Conservation (phyloP, 73 alveolate species). For the Uronychia binucleata region DNA sequence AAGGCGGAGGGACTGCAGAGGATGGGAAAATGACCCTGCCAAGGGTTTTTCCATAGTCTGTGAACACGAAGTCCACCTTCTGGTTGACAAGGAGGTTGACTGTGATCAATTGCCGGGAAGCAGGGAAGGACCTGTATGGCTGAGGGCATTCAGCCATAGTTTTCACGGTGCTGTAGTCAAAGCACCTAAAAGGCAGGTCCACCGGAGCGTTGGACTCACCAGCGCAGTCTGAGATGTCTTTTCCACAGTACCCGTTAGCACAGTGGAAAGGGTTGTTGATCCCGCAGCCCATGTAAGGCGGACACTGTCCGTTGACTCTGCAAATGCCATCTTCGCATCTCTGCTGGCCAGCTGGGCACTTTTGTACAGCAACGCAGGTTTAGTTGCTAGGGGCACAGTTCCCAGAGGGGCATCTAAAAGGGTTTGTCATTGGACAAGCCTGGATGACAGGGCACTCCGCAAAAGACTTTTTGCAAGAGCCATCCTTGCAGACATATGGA, state of each 20-base stretch:
- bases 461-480: slow-evolving; percentile 68
- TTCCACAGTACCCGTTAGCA: slow-evolving; percentile 77
- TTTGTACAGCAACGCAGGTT: slow-evolving; percentile 38
- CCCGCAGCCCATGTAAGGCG: slow-evolving; percentile 75
- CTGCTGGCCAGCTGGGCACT: not conserved
- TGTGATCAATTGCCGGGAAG: not conserved
- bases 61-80: not conserved
- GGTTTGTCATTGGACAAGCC: slow-evolving; percentile 60
- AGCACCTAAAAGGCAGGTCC: slow-evolving; percentile 57
- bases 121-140: not conserved
- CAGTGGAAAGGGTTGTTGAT: slow-evolving; percentile 66
- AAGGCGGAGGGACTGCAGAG: not conserved
- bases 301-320: slow-evolving; percentile 49
- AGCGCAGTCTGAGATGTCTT: slow-evolving; percentile 59
- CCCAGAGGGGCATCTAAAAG: slow-evolving; percentile 75
- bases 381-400: slow-evolving; percentile 53
- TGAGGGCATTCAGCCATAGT: not conserved
- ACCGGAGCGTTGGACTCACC: slow-evolving; percentile 74
- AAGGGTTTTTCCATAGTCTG: not conserved
- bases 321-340: slow-evolving; percentile 81
- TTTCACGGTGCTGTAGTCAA: slow-evolving; percentile 15
- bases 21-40: not conserved
- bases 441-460: slow-evolving; percentile 74
- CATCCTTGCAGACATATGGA: slow-evolving; percentile 59
- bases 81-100: not conserved